Evolutionary conservation across 768 basidiomycete species (phyloP).

Genomic region (Chlorophyllum brunneum): DNA sequence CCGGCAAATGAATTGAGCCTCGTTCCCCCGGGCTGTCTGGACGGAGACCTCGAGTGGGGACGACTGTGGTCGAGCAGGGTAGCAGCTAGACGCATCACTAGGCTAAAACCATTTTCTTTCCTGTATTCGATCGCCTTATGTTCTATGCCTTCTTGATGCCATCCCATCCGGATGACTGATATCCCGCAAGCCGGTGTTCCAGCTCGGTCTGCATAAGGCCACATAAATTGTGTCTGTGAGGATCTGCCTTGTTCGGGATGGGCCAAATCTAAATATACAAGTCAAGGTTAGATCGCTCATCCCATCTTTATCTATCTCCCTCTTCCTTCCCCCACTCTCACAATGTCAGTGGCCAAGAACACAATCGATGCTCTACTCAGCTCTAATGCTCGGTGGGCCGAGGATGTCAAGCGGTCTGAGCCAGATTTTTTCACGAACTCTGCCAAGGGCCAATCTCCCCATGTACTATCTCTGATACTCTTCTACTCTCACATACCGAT

Average conservation of each 20-base stretch:
- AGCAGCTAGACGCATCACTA: constrained; percentile 6
- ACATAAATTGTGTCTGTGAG: neutral
- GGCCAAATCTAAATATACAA: neutral
- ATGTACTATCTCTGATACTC: constrained; percentile 36
- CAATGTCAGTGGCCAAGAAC: constrained; percentile 17
- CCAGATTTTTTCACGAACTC: constrained; percentile 61
- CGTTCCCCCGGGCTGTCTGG: constrained; percentile 14
- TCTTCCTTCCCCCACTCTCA: neutral
- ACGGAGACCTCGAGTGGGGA: constrained; percentile 15
- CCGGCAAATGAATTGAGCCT: constrained; percentile 81
- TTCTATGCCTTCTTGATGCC: constrained; percentile 1
- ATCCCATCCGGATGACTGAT: neutral
- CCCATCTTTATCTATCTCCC: neutral
- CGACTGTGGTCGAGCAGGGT: neutral
- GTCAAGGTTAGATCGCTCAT: neutral
- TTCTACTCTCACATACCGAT: constrained; percentile 9
- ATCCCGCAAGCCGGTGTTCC: neutral
- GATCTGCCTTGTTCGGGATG: too few species aligned
- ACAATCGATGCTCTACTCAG: constrained; percentile 34
- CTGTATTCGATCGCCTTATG: constrained; percentile 1
- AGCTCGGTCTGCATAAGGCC: neutral
- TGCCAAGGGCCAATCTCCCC: constrained; percentile 63
- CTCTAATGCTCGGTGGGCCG: constrained; percentile 69
- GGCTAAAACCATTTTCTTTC: constrained; percentile 5
- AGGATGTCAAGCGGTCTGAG: constrained; percentile 47